These are phyloP conservation scores for Xylariaceae sp. DNA, from an alignment of 2,329 filamentous ascomycete species.

Conservation along the genomic window DNA sequence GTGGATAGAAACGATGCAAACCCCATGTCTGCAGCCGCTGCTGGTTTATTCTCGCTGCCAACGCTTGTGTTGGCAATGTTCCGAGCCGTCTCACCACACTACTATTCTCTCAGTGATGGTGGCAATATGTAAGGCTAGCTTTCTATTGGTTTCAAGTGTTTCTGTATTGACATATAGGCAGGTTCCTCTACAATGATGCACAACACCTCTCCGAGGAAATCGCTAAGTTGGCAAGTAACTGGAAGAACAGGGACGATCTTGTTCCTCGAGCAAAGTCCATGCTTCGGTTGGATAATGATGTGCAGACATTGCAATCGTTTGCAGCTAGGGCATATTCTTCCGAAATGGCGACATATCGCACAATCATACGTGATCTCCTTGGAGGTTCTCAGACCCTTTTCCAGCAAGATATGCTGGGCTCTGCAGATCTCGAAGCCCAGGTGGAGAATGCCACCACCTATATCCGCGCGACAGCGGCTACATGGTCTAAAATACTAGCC, in stretches of 20 bases:
- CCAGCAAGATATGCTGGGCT: conserved; percentile 50
- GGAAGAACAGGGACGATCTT: conserved; percentile 51
- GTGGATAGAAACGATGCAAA: conserved; percentile 40
- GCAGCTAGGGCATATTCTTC: conserved; percentile 57
- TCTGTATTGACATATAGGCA: conserved; percentile 28
- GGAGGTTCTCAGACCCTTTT: conserved; percentile 57
- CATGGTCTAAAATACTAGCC: conserved; percentile 55
- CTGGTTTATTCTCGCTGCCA: conserved; percentile 66
- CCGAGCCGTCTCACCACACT: conserved; percentile 67
- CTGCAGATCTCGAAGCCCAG: conserved; percentile 33
- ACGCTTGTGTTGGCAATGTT: conserved; percentile 73
- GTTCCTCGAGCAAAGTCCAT: conserved; percentile 46
- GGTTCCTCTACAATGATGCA: conserved; percentile 64
- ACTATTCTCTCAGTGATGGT: conserved; percentile 58
- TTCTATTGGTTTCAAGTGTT: not conserved
- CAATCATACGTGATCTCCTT: conserved; percentile 55
- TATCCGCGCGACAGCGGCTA: conserved; percentile 48
- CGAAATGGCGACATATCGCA: conserved; percentile 57
- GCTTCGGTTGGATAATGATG: conserved; percentile 55
- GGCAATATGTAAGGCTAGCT: conserved; percentile 55
- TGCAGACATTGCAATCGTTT: conserved; percentile 54
- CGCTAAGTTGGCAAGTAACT: conserved; percentile 42
- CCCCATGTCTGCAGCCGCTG: conserved; percentile 61
- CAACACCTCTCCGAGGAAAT: conserved; percentile 58
- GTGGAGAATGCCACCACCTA: conserved; percentile 50